Evolutionary conservation across 495 filamentous ascomycete genomes (phyloP), one percentile per base, ranked within the genome.

Genomic region (Xylaria acuta): DNA sequence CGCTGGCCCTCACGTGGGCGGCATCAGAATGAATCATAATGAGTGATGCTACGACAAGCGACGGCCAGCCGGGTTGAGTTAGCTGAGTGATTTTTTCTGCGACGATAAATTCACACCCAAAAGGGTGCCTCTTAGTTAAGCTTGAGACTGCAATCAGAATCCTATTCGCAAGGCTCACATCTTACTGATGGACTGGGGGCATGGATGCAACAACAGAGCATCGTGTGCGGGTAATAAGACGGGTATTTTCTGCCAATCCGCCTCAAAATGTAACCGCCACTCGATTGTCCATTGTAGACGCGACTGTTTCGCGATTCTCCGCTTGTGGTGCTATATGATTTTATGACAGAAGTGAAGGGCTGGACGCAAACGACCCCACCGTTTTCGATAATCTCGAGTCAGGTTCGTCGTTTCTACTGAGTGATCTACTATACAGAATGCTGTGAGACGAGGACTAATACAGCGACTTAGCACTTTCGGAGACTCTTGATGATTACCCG

Each of bases 231-330:
- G 30, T n/a, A 16, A 69, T 68, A n/a, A 72, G 66, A 34, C 75
- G 72, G 64, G 47, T 79, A n/a, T 78, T 79, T 53, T 77, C 80
- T 25, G 11, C 71, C 22, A 72, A 63, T 4, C 38, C 51, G 9
- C 38, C 64, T 0, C 65, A 73, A 14, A 65, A 59, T 27, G 40
- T 43, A 5, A 73, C 68, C 14, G 72, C 51, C 11, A 79, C 80
- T 38, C 73, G 68, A 73, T 67, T 85, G 5, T 85, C 82, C 0
- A 82, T 84, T 43, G 64, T 81, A 30, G 83, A 84, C 64, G 79
- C 78, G 30, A 75, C 79, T 0, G 74, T 76, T 18, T 74, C 77
- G 12, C 63, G 74, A 20, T 84, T 81, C 47, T 56, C 82, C 22
- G 53, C 75, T 22, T 81, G 80, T 47, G 77, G 79, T 30, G 82